Evolutionary conservation across 2,329 filamentous ascomycete species (phyloP).

Genomic region (Apiospora rasikravindrae): DNA sequence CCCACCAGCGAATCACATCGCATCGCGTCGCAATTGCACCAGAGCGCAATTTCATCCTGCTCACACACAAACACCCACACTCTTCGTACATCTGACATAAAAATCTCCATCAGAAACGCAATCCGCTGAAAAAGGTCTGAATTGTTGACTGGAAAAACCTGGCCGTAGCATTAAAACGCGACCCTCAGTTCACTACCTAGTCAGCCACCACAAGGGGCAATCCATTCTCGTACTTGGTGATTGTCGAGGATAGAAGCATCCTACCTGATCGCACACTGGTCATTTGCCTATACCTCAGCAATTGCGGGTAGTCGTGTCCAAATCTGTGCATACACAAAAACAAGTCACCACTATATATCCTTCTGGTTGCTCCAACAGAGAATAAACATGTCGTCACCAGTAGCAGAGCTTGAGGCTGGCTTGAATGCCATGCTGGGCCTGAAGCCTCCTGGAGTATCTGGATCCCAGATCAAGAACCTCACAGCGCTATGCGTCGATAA

Average conservation of each 20-base stretch:
- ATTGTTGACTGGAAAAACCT: conserved; percentile 14
- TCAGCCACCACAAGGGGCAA: conserved; percentile 11
- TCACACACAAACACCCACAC: background rate
- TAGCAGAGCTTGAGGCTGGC: conserved; percentile 88
- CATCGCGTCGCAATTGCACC: background rate
- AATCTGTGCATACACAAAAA: background rate
- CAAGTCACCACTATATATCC: conserved; percentile 6
- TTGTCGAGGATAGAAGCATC: conserved; percentile 16
- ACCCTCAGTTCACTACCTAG: conserved; percentile 16
- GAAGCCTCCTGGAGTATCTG: conserved; percentile 93
- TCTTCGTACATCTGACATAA: conserved; percentile 9
- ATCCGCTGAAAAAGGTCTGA: conserved; percentile 15
- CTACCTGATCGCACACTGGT: background rate
- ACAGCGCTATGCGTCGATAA: conserved; percentile 88
- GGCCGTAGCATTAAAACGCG: conserved; percentile 14
- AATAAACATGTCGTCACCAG: conserved; percentile 59
- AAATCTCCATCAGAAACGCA: conserved; percentile 12
- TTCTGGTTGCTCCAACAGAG: conserved; percentile 8
- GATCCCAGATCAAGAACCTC: conserved; percentile 86
- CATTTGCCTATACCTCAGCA: conserved; percentile 4
- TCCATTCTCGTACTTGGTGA: conserved; percentile 18
- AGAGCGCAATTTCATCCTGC: background rate
- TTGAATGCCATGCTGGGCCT: conserved; percentile 90
- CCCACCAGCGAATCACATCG: conserved; percentile 8
- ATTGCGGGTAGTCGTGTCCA: conserved; percentile 11